Conservation (phyloP, 768 basidiomycete genomes). For the Mrakia hoshinonis region DNA sequence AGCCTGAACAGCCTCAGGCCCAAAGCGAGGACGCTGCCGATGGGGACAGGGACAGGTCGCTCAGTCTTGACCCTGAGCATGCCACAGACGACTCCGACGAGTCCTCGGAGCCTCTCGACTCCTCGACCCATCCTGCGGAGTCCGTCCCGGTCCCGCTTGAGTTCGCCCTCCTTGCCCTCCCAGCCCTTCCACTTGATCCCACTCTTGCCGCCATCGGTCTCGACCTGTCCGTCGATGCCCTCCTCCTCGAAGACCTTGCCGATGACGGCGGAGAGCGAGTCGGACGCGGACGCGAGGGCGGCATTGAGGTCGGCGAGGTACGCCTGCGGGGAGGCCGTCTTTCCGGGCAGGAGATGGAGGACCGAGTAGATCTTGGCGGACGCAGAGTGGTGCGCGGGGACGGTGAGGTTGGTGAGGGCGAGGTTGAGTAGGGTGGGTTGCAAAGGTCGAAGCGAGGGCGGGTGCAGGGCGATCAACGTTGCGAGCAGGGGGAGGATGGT, state of each 20-base stretch:
- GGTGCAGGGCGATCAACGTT: conserved; percentile 56
- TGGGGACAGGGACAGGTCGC: conserved; percentile 60
- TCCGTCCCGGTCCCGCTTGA: conserved; percentile 52
- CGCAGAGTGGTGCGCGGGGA: conserved; percentile 48
- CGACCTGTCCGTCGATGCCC: neutral
- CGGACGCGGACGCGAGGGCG: conserved; percentile 58
- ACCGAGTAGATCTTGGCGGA: conserved; percentile 55
- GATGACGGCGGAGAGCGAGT: conserved; percentile 50
- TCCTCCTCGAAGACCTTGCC: conserved; percentile 23
- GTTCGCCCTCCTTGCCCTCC: conserved; percentile 30
- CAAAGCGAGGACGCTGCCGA: conserved; percentile 56
- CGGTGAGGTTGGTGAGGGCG: conserved; percentile 52
- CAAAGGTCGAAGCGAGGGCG: conserved; percentile 55
- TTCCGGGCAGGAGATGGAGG: conserved; percentile 67
- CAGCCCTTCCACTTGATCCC: conserved; percentile 22
- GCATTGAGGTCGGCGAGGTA: conserved; percentile 73
- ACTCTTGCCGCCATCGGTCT: conserved; percentile 1
- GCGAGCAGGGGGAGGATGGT: conserved; percentile 48
- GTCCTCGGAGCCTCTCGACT: conserved; percentile 55
- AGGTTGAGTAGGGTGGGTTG: conserved; percentile 51
- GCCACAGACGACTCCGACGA: conserved; percentile 48
- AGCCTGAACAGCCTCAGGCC: conserved; percentile 45
- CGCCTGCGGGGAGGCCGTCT: conserved; percentile 58
- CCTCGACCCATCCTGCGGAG: conserved; percentile 38
- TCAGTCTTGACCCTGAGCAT: conserved; percentile 46